Evolutionary conservation across 805 yeast genomes (phyloP).

Genomic region (Cyberlindnera mississippiensis): DNA sequence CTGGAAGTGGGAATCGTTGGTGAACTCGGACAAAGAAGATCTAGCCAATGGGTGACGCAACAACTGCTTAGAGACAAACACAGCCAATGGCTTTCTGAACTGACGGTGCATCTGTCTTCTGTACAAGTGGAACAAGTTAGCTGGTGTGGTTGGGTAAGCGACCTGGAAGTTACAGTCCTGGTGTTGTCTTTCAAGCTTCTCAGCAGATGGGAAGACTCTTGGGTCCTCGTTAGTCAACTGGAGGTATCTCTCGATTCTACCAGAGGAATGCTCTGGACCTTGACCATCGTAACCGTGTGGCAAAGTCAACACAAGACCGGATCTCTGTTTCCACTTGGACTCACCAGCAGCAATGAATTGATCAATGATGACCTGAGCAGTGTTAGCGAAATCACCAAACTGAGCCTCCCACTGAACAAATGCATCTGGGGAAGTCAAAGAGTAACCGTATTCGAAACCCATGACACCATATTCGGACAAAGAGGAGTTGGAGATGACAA

Average conservation of each 20-base stretch:
- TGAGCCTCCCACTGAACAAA: constrained; percentile 99
- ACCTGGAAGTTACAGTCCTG: constrained; percentile 98
- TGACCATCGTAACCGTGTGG: constrained; percentile 99
- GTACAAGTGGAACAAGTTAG: constrained; percentile 90
- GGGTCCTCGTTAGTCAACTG: constrained; percentile 96
- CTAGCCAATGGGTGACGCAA: constrained; percentile 97
- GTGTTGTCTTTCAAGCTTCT: constrained; percentile 92
- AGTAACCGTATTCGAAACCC: constrained; percentile 99
- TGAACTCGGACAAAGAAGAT: constrained; percentile 77
- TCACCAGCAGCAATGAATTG: constrained; percentile 97
- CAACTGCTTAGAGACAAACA: constrained; percentile 89
- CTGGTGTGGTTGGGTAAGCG: constrained; percentile 97
- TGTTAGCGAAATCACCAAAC: constrained; percentile 99
- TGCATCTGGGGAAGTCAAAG: constrained; percentile 95
- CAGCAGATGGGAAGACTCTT: constrained; percentile 85
- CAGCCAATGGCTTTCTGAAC: constrained; percentile 86
- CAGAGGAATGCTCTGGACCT: constrained; percentile 99
- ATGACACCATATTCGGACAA: constrained; percentile 98
- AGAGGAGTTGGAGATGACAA: constrained; percentile 89
- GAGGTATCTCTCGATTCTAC: constrained; percentile 94
- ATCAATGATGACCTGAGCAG: constrained; percentile 96
- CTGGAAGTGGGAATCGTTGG: constrained; percentile 87
- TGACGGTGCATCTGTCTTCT: constrained; percentile 99
- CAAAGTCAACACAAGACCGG: constrained; percentile 89
- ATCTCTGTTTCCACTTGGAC: constrained; percentile 98